phyloP scores from a whole-genome alignment of 1,284 basidiomycete genomes.

The Cystobasidium slooffiae region DNA sequence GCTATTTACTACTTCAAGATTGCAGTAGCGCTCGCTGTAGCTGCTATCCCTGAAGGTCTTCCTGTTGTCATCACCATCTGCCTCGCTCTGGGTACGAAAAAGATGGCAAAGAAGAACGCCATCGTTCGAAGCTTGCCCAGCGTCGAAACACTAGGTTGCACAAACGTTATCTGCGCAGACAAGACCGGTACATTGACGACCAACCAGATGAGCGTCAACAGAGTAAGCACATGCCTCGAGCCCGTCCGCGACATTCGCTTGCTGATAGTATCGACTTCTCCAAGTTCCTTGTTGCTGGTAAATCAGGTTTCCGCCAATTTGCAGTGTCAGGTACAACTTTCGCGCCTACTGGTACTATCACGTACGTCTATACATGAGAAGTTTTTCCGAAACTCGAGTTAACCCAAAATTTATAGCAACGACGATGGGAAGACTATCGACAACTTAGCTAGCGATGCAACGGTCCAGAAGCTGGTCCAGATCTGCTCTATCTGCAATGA shows the following conservation, averaged over 20 bases:
- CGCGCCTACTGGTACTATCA: slow-evolving; percentile 76
- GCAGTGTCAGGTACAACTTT: slow-evolving; percentile 86
- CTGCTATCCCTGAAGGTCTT: slow-evolving; percentile 92
- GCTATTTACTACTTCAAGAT: slow-evolving; percentile 98
- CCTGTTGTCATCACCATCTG: slow-evolving; percentile 97
- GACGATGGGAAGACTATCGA: slow-evolving; percentile 20
- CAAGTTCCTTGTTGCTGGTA: slow-evolving; percentile 76
- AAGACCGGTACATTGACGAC: slow-evolving; percentile 96
- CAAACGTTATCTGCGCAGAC: slow-evolving; percentile 95
- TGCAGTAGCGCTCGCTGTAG: slow-evolving; percentile 91
- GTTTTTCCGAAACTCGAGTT: not conserved
- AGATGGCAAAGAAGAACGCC: slow-evolving; percentile 97
- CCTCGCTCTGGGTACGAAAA: slow-evolving; percentile 90
- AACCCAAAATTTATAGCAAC: not conserved
- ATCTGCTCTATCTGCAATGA: slow-evolving; percentile 92
- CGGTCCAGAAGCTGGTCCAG: slow-evolving; percentile 78
- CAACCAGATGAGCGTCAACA: slow-evolving; percentile 92
- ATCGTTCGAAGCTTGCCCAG: slow-evolving; percentile 94
- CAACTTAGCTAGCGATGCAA: slow-evolving; percentile 69
- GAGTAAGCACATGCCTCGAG: slow-evolving; percentile 62
- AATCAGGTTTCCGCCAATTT: slow-evolving; percentile 68
- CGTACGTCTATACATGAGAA: slow-evolving; percentile 45
- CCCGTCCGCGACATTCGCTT: not conserved
- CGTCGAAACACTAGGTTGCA: slow-evolving; percentile 93
- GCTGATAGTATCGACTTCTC: not conserved